These are phyloP conservation scores for Scutellaria baicalensis DNA, from an alignment of 257 asterid species.

Conservation along the genomic window DNA sequence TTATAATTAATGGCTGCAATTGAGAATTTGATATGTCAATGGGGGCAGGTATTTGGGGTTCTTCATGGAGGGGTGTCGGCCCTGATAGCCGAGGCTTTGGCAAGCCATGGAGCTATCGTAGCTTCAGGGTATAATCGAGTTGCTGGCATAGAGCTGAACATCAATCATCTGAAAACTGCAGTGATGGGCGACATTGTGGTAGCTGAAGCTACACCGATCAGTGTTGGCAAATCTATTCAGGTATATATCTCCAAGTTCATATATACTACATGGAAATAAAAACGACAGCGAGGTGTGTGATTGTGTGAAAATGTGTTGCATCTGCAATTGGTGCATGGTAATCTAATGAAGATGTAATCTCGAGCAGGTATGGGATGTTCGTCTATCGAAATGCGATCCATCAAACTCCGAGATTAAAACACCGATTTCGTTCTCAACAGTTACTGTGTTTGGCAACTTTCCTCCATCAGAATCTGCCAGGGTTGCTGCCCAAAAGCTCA, in stretches of 20 bases:
- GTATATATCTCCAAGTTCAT: conserved; percentile 1
- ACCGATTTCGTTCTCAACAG: background rate
- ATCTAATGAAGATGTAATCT: background rate
- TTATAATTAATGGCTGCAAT: background rate
- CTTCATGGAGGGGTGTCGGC: conserved; percentile 68
- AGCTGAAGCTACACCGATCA: conserved; percentile 73
- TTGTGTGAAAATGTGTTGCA: too few species aligned
- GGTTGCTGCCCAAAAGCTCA: background rate
- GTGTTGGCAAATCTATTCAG: conserved; percentile 68
- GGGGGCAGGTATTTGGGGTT: conserved; percentile 35
- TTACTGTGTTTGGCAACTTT: background rate
- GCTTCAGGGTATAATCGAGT: conserved; percentile 42
- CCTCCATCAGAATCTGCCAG: background rate
- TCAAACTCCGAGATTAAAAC: background rate
- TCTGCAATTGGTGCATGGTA: too few species aligned
- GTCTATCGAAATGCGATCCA: background rate
- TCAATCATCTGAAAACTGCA: conserved; percentile 54
- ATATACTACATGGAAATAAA: too few species aligned
- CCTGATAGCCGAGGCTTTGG: conserved; percentile 46
- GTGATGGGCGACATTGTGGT: conserved; percentile 52
- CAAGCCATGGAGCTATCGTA: conserved; percentile 46
- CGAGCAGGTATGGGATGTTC: background rate
- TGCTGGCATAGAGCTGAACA: conserved; percentile 52
- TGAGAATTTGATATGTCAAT: background rate
- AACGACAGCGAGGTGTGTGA: too few species aligned